Evolutionary conservation across 768 basidiomycete species (phyloP).

Genomic region (Podaxis sp.): DNA sequence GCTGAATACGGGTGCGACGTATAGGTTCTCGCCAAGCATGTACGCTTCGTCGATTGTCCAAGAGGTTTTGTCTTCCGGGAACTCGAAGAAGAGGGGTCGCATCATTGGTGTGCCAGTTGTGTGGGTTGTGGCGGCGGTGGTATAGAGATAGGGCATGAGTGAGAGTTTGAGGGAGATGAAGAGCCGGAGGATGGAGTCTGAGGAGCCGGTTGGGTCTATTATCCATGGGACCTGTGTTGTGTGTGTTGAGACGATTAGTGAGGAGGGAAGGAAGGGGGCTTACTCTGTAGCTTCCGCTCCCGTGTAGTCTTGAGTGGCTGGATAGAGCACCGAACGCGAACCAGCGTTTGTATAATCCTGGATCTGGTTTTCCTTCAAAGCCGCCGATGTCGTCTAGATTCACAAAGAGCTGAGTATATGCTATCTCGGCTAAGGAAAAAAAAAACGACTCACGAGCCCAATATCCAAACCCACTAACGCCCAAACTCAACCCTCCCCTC

Average conservation of each 20-base stretch:
- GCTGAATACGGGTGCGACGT: conserved; percentile 31
- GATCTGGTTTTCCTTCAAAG: conserved; percentile 35
- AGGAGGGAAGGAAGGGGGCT: not conserved
- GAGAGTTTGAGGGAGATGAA: conserved; percentile 41
- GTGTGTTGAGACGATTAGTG: too few relatives aligned
- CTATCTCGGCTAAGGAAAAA: not conserved
- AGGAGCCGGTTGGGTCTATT: conserved; percentile 36
- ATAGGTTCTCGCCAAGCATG: conserved; percentile 29
- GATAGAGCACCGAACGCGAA: conserved; percentile 37
- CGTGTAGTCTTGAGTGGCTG: conserved; percentile 45
- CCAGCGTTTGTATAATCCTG: conserved; percentile 44
- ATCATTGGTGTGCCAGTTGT: conserved; percentile 30
- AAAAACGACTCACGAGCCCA: conserved; percentile 30
- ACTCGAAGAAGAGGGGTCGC: conserved; percentile 34
- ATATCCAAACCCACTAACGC: conserved; percentile 42
- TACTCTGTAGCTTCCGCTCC: conserved; percentile 45
- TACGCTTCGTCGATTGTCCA: conserved; percentile 34
- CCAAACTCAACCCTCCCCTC: conserved; percentile 41
- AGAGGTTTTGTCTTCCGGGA: conserved; percentile 27
- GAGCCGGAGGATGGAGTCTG: conserved; percentile 33
- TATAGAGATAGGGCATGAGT: conserved; percentile 44
- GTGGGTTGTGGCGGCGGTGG: conserved; percentile 29
- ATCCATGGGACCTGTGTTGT: conserved; percentile 38
- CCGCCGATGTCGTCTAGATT: conserved; percentile 41
- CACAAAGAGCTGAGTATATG: not conserved